Base-by-base conservation (phyloP, 2,329 filamentous ascomycete genomes). In the Stylonectria norvegica region DNA sequence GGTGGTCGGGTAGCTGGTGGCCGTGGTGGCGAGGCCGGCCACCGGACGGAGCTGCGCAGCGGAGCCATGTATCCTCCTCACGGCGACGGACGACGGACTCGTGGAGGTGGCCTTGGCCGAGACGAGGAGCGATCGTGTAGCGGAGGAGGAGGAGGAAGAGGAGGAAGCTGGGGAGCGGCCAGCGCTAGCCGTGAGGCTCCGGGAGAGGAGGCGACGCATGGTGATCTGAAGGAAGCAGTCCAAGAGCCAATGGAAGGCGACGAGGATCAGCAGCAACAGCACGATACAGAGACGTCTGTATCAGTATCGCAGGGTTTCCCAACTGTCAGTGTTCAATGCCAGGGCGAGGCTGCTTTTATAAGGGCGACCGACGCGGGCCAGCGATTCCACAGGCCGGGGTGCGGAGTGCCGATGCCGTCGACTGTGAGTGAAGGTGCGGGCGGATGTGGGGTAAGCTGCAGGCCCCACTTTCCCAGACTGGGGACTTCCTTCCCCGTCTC, bases 1-100 rank as follows among this genome's bases (percentile, higher is more conserved):
- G 16, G 74, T 80, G 39, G 73, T 84, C 18, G 84, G 85, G 64
- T 83, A 91, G 61, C 67, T 75, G 33, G 73, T 74, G 9, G 78
- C 69, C 15, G 73, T 77, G 40, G 74, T 78, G 30, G 73, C 69
- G 38, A 81, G 66, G 12, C 72, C 71, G 33, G 69, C 69, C 43
- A 72, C 69, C 19, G 76, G 70, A 52, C 69, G 70, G 32, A 81
- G 69, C 51, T 79, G 74, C 53, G 69, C 70, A 9, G 73, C 71
- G 20, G 78, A 79, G 50, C 73, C 76, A 54, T 80, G 75, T 50
- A 83, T 64, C 57, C 77, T 70, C 57, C 77, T 68, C 37, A 68
- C 63, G 43, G 75, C 71, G 35, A 65, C 49, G 33, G 63, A 51
- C 23, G 65, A 61, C n/a, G 50, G 42, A 32, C 53, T 58, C 42